A percentile compares a stretch with the other conserved stretches of the same genome.
phyloP scores from a whole-genome alignment of 2,329 filamentous ascomycete genomes.

The Beauveria medogensis region DNA sequence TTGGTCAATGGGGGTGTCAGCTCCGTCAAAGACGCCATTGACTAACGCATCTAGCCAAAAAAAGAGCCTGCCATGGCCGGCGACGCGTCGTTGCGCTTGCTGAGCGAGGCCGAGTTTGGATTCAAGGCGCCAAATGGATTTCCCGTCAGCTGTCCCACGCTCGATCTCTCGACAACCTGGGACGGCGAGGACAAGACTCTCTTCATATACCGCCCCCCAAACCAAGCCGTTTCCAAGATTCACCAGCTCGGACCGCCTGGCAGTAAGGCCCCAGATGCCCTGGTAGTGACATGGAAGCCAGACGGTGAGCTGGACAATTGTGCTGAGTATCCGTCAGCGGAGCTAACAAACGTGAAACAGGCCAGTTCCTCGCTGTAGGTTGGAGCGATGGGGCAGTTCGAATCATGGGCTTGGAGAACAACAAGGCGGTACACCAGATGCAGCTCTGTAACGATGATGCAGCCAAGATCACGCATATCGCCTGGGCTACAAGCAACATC shows the following conservation, averaged over 20 bases:
- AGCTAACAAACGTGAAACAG: conserved; percentile 29
- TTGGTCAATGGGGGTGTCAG: neutral
- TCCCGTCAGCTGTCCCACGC: conserved; percentile 70
- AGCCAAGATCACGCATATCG: conserved; percentile 42
- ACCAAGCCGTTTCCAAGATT: conserved; percentile 53
- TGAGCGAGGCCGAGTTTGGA: conserved; percentile 51
- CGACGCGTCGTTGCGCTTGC: conserved; percentile 32
- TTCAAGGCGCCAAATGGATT: conserved; percentile 47
- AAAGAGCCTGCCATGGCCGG: conserved; percentile 18
- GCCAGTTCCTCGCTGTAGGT: conserved; percentile 70
- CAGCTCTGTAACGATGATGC: conserved; percentile 37
- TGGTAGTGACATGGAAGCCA: conserved; percentile 55
- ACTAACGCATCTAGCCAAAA: neutral
- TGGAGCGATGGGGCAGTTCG: conserved; percentile 77
- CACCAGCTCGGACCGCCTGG: conserved; percentile 35
- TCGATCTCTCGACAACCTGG: conserved; percentile 70
- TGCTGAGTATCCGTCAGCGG: neutral
- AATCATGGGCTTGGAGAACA: conserved; percentile 70
- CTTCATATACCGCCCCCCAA: conserved; percentile 69
- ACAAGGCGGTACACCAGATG: conserved; percentile 71
- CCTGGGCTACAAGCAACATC: conserved; percentile 41
- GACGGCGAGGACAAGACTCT: conserved; percentile 62
- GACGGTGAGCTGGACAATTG: conserved; percentile 47
- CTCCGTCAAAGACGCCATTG: neutral
- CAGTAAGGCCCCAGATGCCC: conserved; percentile 32